Evolutionary conservation across 177 flowering plant species (phyloP), one percentile per base, ranked within the genome.

Genomic region (Vitis hybrid): DNA sequence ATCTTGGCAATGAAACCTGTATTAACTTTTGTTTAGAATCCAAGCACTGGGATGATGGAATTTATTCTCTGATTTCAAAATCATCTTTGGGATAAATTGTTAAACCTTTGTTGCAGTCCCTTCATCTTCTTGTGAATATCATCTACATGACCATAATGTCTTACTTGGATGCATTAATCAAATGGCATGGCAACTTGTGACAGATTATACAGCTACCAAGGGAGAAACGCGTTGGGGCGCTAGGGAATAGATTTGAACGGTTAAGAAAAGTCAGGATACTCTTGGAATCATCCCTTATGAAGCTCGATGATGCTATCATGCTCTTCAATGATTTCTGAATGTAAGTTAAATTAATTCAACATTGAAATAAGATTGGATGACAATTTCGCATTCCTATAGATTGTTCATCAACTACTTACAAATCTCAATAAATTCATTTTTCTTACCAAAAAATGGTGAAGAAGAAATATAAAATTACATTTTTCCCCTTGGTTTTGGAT

Each of bases 231-330:
- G 59, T 15, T 8, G 85, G 83, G 60, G 74, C 69, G 2, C 62
- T 66, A n/a, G 69, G 53, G 48, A 77, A 79, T 52, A 79, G 72
- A 71, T 56, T 12, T 18, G 68, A 72, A 3, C 84, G 78, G 49
- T 48, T 78, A 26, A 69, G 52, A 68, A 78, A 55, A 29, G 74
- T 81, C 11, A 75, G 65, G 74, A 20, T 71, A 51, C 70, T 87
- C 53, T 64, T 88, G 75, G 85, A 76, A 39, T 78, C 88, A 8
- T 87, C 92, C 16, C 67, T 83, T 70, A 72, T 87, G 82, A 87
- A 84, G 80, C 86, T 93, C 55, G 98, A 93, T 70, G 93, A 91
- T 69, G 83, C 88, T 45, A 66, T 91, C 59, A 78, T 93, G 90
- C 84, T 93, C 62, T 90, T 93, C 74, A 82, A 84, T 77, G 87